Evolutionary conservation across 108 stramenopile genomes (phyloP), one percentile per base, ranked within the genome.

Genomic region (Pseudonitzschia multistriata): DNA sequence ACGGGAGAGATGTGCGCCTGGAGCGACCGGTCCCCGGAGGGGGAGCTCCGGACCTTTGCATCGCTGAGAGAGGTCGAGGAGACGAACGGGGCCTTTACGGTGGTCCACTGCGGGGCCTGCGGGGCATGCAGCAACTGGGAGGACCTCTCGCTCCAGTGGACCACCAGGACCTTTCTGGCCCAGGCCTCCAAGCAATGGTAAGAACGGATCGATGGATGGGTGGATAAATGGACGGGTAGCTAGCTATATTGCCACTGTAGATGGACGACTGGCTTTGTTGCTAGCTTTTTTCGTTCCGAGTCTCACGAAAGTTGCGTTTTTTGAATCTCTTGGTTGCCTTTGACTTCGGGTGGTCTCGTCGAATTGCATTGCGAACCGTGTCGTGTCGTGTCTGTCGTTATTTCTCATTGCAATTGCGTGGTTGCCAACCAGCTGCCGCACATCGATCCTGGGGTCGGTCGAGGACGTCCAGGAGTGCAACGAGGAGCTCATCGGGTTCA

Each of bases 61-160:
- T 70, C 77, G 62, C 33, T 49, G 29, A 72, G 79, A 29, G 74
- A 64, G 0, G 85, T 79, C 3, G 66, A 71, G 21, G 66, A 74
- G 11, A 78, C 77, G 0, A 78, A 80, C 22, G n/a, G n/a, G n/a
- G n/a, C n/a, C n/a, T 86, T 79, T 63, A 37, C 72, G 15, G 60
- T 86, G 8, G 39, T 83, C 6, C 85, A 86, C 31, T 86, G 85
- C 45, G 82, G 82, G 36, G 80, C 74, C 19, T 86, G 85, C 49
- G 85, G 68, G 1, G 70, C 69, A 0, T 86, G 85, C 56, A 83
- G 82, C 11, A 77, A 56, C 13, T 86, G 85, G 85, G 53, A 83
- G 0, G 68, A 86, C 67, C 66, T 86, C 13, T 55, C 53, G 2
- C 47, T 83, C 14, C 66, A 86, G 45, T 81, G 77, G 61, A 79